Evolutionary conservation across 2,329 filamentous ascomycete genomes (phyloP).

Genomic region (Mycosphaerelloides madeirae): DNA sequence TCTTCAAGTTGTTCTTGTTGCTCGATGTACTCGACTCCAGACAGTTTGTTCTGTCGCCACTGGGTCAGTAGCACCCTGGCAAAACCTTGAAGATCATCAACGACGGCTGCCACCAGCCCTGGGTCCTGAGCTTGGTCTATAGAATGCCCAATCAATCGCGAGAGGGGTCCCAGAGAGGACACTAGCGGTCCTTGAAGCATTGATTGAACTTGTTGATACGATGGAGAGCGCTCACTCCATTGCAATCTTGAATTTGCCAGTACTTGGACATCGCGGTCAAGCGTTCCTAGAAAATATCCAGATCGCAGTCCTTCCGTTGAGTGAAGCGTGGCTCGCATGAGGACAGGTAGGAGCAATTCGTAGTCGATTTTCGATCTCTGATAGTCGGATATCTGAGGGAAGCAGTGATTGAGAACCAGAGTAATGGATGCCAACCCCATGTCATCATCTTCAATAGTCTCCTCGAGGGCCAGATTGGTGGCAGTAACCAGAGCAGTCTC

Average conservation of each 20-base stretch:
- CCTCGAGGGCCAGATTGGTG: slow-evolving; percentile 66
- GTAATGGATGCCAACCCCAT: slow-evolving; percentile 50
- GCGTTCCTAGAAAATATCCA: slow-evolving; percentile 66
- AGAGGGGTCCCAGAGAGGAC: slow-evolving; percentile 62
- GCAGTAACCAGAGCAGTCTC: slow-evolving; percentile 70
- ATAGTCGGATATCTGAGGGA: slow-evolving; percentile 62
- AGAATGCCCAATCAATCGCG: slow-evolving; percentile 60
- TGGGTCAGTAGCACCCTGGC: slow-evolving; percentile 61
- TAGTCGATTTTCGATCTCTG: slow-evolving; percentile 59
- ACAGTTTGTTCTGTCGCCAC: slow-evolving; percentile 72
- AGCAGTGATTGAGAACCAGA: slow-evolving; percentile 71
- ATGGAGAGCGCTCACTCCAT: slow-evolving; percentile 59
- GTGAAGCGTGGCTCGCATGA: slow-evolving; percentile 64
- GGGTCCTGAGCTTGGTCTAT: slow-evolving; percentile 54
- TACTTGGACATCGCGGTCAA: slow-evolving; percentile 63
- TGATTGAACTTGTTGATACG: slow-evolving; percentile 55
- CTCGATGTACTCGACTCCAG: slow-evolving; percentile 63
- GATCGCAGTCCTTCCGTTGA: slow-evolving; percentile 69
- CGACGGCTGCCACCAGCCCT: slow-evolving; percentile 47
- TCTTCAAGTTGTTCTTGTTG: slow-evolving; percentile 60
- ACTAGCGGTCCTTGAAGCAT: slow-evolving; percentile 60
- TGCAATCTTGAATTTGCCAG: slow-evolving; percentile 51
- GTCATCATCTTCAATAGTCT: slow-evolving; percentile 51
- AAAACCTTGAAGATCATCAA: slow-evolving; percentile 65
- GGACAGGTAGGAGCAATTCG: slow-evolving; percentile 63